Evolutionary conservation across 2,329 filamentous ascomycete genomes (phyloP).

Genomic region (Aphanocladium album): DNA sequence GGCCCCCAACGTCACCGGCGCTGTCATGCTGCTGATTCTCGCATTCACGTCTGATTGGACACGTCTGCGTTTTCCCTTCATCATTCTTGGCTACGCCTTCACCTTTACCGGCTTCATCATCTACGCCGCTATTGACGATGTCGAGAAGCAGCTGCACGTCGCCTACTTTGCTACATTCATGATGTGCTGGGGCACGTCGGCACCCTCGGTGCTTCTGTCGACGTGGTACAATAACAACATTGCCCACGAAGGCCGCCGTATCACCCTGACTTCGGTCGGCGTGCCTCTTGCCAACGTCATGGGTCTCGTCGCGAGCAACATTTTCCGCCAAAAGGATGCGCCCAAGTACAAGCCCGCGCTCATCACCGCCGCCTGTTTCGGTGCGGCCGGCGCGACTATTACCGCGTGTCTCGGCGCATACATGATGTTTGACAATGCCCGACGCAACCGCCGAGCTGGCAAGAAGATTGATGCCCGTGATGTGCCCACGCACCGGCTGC

Average conservation of each 20-base stretch:
- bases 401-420: conserved; percentile 51
- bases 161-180: conserved; percentile 76
- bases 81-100: conserved; percentile 66
- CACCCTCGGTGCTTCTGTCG: conserved; percentile 65
- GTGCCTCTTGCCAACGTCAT: conserved; percentile 74
- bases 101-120: conserved; percentile 76
- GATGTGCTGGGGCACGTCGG: conserved; percentile 77
- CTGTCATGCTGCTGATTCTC: conserved; percentile 65
- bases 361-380: conserved; percentile 60
- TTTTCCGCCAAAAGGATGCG: conserved; percentile 59
- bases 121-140: conserved; percentile 64
- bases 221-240: conserved; percentile 76
- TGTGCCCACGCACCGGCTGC: conserved; percentile 44
- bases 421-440: conserved; percentile 54
- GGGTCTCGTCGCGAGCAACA: conserved; percentile 64
- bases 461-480: conserved; percentile 39
- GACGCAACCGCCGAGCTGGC: conserved; percentile 49
- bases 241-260: conserved; percentile 67
- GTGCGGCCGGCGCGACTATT: conserved; percentile 52
- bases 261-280: conserved; percentile 65
- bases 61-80: conserved; percentile 67
- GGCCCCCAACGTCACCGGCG: conserved; percentile 71
- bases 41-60: conserved; percentile 65
- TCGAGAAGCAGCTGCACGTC: conserved; percentile 54
- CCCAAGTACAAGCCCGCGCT: conserved; percentile 64